phyloP scores from a whole-genome alignment of 2,329 filamentous ascomycete species.

The Hypoxylon sp. region DNA sequence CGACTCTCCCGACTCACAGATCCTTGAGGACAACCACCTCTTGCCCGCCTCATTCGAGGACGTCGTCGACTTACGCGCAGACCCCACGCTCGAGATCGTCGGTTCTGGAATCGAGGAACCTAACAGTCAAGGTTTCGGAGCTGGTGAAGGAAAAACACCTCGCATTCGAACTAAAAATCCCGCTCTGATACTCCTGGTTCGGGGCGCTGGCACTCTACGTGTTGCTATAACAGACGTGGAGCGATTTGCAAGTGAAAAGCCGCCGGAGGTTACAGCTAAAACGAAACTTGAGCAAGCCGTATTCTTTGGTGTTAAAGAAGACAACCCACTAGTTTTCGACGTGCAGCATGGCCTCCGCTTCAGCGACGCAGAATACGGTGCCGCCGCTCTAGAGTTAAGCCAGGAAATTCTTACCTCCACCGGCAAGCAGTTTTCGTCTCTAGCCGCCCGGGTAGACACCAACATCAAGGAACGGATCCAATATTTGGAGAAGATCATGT shows the following conservation, averaged over 20 bases:
- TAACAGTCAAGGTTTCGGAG: slow-evolving; percentile 50
- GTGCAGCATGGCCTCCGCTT: slow-evolving; percentile 76
- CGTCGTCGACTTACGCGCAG: slow-evolving; percentile 80
- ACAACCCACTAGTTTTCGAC: slow-evolving; percentile 90
- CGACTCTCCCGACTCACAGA: slow-evolving; percentile 80
- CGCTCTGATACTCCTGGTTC: slow-evolving; percentile 70
- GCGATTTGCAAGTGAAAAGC: slow-evolving; percentile 68
- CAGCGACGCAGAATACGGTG: slow-evolving; percentile 75
- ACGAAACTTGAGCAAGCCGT: slow-evolving; percentile 94
- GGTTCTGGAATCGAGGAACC: slow-evolving; percentile 74
- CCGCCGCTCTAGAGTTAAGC: slow-evolving; percentile 83
- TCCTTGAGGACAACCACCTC: slow-evolving; percentile 74
- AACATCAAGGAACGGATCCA: slow-evolving; percentile 80
- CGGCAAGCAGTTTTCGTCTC: slow-evolving; percentile 78
- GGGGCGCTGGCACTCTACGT: slow-evolving; percentile 72
- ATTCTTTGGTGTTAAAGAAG: slow-evolving; percentile 85
- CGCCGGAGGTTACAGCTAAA: slow-evolving; percentile 79
- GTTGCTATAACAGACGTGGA: slow-evolving; percentile 70
- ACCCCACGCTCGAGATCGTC: slow-evolving; percentile 72
- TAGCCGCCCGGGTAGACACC: slow-evolving; percentile 81
- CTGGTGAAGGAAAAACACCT: slow-evolving; percentile 63
- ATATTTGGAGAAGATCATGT: slow-evolving; percentile 80
- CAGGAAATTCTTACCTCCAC: slow-evolving; percentile 83
- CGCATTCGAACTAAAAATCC: slow-evolving; percentile 72
- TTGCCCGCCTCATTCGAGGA: slow-evolving; percentile 83